These are phyloP conservation scores for Mycena alexandri DNA, from an alignment of 768 basidiomycete genomes.

Conservation along the genomic window DNA sequence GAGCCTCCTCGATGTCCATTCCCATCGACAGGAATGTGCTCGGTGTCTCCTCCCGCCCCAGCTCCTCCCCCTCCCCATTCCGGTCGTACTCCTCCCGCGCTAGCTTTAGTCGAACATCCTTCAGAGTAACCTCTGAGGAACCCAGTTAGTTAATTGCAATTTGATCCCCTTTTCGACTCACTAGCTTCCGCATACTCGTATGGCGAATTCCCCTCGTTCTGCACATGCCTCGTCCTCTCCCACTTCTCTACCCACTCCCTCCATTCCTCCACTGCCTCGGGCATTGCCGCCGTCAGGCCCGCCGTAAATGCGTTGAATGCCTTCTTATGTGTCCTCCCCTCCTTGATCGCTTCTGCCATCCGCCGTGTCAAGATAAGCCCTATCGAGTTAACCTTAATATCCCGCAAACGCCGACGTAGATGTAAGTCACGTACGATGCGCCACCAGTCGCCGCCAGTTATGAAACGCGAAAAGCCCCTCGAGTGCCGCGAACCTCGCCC, in stretches of 20 bases:
- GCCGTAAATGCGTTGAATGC: not conserved
- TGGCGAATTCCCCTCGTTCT: not conserved
- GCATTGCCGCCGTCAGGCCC: not conserved
- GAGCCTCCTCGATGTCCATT: slow-evolving; percentile 4
- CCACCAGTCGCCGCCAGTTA: not conserved
- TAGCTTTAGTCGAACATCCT: slow-evolving; percentile 5
- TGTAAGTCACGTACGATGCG: not conserved
- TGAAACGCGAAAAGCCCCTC: slow-evolving; percentile 1
- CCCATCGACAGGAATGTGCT: slow-evolving; percentile 12
- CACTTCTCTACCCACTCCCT: not conserved
- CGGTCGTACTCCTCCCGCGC: slow-evolving; percentile 6
- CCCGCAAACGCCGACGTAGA: not conserved
- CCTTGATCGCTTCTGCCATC: slow-evolving; percentile 13
- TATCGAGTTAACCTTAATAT: too few relatives aligned
- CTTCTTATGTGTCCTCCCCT: not conserved
- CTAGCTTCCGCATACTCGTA: slow-evolving; percentile 9
- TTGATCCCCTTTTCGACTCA: too few relatives aligned
- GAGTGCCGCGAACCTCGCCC: not conserved
- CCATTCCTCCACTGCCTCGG: slow-evolving; percentile 2
- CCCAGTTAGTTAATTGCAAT: too few relatives aligned
- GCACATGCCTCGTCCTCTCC: too few relatives aligned
- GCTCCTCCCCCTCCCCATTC: slow-evolving; percentile 3
- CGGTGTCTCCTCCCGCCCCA: not conserved
- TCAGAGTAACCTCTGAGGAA: not conserved
- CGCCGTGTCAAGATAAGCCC: not conserved